Conservation (phyloP, 2,329 filamentous ascomycete species). For the Colletotrichum karsti region DNA sequence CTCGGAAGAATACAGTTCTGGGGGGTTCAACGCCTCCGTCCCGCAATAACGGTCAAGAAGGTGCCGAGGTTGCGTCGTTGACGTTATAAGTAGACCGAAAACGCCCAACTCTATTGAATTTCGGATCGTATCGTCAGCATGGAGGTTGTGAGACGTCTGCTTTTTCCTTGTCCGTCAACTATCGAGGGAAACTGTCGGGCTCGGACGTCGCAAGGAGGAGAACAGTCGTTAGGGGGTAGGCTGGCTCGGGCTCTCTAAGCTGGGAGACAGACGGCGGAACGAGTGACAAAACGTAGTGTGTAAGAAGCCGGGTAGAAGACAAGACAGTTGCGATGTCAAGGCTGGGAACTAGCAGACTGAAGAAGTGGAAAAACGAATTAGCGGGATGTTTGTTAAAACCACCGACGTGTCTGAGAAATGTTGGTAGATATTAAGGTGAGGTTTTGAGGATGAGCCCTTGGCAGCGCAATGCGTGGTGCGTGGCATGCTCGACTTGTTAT, state of each 20-base stretch:
- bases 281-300: neutral
- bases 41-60: neutral
- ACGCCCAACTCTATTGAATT: neutral
- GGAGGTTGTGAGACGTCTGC: neutral
- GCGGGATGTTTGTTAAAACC: slow-evolving; percentile 3
- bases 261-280: neutral
- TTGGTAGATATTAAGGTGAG: slow-evolving; percentile 27
- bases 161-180: neutral
- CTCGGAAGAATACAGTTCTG: neutral
- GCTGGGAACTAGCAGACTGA: slow-evolving; percentile 3
- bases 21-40: neutral
- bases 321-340: neutral
- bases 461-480: slow-evolving; percentile 27
- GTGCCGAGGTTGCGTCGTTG: neutral
- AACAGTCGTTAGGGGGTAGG: neutral
- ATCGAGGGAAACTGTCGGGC: too few species aligned
- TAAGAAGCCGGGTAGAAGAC: neutral
- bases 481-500: slow-evolving; percentile 31
- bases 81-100: neutral
- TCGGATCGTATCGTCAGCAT: neutral
- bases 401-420: slow-evolving; percentile 16
- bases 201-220: too few species aligned
- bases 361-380: slow-evolving; percentile 3
- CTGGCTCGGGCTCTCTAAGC: neutral
- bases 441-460: slow-evolving; percentile 19